Percentiles rank a stretch among this genome's conserved stretches.
These are phyloP conservation scores for Penicillium malachiteum DNA, from an alignment of 495 filamentous ascomycete species.

Conservation along the genomic window DNA sequence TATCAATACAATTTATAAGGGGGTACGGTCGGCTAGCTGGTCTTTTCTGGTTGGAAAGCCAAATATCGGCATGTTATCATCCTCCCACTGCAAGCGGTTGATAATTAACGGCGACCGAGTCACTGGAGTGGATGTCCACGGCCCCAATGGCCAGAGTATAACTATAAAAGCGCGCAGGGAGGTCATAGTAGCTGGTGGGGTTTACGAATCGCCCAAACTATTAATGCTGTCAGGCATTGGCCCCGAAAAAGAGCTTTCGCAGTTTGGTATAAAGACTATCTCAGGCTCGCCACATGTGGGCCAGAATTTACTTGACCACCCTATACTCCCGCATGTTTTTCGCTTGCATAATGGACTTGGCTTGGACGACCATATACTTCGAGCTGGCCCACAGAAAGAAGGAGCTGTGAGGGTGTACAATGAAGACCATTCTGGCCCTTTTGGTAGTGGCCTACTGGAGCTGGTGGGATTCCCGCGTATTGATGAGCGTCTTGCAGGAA, in stretches of 20 bases:
- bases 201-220: constrained; percentile 59
- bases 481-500: constrained; percentile 38
- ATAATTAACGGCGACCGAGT: constrained; percentile 40
- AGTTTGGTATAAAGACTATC: constrained; percentile 46
- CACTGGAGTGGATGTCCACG: constrained; percentile 44
- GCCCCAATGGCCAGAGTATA: constrained; percentile 12
- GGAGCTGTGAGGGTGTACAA: constrained; percentile 38
- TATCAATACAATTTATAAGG: constrained; percentile 53
- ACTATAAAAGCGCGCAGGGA: constrained; percentile 30
- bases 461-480: constrained; percentile 51
- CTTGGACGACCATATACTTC: constrained; percentile 49
- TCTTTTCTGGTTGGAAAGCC: constrained; percentile 47
- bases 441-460: constrained; percentile 47
- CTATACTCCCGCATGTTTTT: constrained; percentile 46
- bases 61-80: constrained; percentile 47
- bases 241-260: constrained; percentile 39
- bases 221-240: constrained; percentile 65
- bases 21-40: constrained; percentile 46
- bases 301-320: constrained; percentile 59
- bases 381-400: constrained; percentile 18
- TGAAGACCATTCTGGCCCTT: constrained; percentile 40
- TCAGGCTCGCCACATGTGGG: constrained; percentile 57
- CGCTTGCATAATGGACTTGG: constrained; percentile 49
- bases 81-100: constrained; percentile 44
- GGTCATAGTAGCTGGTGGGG: constrained; percentile 59